Evolutionary conservation across 1,139 yeast genomes (phyloP), one percentile per base, ranked within the genome.

Genomic region (Debaryomyces nepalensis): DNA sequence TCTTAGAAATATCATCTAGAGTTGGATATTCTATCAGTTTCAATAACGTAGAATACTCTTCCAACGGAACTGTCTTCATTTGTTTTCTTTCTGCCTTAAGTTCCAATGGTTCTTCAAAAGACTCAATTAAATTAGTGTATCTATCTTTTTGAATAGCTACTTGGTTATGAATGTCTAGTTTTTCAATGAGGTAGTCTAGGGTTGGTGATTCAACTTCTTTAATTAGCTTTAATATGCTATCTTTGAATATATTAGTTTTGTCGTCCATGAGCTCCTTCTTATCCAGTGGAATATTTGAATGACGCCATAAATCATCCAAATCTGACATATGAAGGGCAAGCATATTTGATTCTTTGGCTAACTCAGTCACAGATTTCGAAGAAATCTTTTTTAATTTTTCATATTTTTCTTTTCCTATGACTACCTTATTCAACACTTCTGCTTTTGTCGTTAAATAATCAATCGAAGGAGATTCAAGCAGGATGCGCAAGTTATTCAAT

Each of bases 181-280:
- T 44, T 4, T 49, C 43, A 3, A 50, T 45, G n/a, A 73, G 35
- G 37, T 58, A 62, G 0, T 59, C 62, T n/a, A 61, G 33, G 3
- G 58, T 42, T n/a, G 73, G 68, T 4, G 47, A 30, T 14, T 45
- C 40, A 5, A 44, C 36, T 6, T 33, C 27, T 31, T 36, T 32
- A 16, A 40, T 3, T 30, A 20, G 10, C n/a, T 39, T 24, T 46
- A 49, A 6, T 38, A 31, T 3, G 58, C 59, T 4, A 3, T 41
- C 50, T 33, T 46, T 46, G 3, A 54, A 35, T 9, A 57, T 38
- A 23, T 43, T 52, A 11, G 46, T 44, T 2, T 60, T 52, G 11
- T 24, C 22, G 10, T 26, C 15, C 6, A 11, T 7, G 5, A 15
- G 12, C 16, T n/a, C 8, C 5, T 16, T 16, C 3, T 15, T 14